Evolutionary conservation across 176 grass and related monocot genomes (phyloP).

Genomic region (Alopecurus myosuroides): DNA sequence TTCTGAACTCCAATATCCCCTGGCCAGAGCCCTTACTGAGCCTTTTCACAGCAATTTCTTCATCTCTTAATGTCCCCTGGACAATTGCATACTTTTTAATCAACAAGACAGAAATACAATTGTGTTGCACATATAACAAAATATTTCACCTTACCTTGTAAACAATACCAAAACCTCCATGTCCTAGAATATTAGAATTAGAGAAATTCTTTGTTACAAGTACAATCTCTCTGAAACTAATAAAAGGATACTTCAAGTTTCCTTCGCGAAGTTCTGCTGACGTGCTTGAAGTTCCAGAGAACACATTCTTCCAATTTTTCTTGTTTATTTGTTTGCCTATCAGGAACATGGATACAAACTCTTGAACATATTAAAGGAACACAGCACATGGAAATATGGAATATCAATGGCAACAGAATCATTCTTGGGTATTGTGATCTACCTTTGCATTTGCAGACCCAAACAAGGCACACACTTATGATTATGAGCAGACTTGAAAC

Average conservation of each 20-base stretch:
- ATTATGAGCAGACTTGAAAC: slow-evolving; percentile 4
- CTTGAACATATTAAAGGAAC: background rate
- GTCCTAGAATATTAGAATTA: slow-evolving; percentile 1
- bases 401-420: background rate
- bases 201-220: slow-evolving; percentile 29
- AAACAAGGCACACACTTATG: background rate
- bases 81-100: background rate
- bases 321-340: background rate
- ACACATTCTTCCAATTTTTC: background rate
- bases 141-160: slow-evolving; percentile 13
- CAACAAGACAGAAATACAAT: background rate
- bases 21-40: slow-evolving; percentile 21
- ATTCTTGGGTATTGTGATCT: background rate
- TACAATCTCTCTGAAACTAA: slow-evolving; percentile 1
- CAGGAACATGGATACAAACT: background rate
- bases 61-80: background rate
- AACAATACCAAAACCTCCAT: slow-evolving; percentile 32
- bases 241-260: background rate
- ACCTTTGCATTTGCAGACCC: background rate
- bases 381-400: background rate
- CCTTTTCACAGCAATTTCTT: slow-evolving; percentile 28
- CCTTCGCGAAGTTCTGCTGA: background rate
- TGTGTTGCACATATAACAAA: background rate
- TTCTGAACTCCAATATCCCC: slow-evolving; percentile 17
- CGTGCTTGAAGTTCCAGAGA: background rate